Base-by-base conservation (phyloP, 2,329 filamentous ascomycete genomes). In the Akanthomyces muscarius region DNA sequence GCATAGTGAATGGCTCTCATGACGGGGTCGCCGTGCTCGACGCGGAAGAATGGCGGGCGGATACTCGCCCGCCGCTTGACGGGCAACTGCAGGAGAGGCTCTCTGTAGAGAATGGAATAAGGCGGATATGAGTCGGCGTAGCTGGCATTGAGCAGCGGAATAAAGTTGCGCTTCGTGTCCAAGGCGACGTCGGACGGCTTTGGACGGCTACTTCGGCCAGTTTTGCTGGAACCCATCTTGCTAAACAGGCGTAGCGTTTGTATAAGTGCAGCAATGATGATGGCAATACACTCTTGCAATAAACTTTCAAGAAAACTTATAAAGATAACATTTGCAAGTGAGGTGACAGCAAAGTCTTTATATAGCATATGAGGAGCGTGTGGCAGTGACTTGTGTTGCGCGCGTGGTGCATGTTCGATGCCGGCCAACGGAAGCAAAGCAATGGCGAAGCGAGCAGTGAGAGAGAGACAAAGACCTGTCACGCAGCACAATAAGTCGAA, bases 151-250 rank as follows among this genome's bases (percentile, higher is more conserved):
- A 91, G 85, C 66, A 83, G 77, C 18, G 89, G 88, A 66, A 91
- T 87, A 71, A 87, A 89, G 64, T 82, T 82, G 68, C 81, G 83
- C 74, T 90, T 90, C n/a, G 88, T 89, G 72, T 91, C 88, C 30
- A 86, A 83, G 61, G 89, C 89, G 61, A 92, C 85, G 66, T 91
- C 89, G 44, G 87, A 76, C 28, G 75, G 75, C 85, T 67, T 91
- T 88, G 47, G 87, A 75, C 38, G 75, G 75, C 69, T 71, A 56
- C 75, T 71, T 38, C 71, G 70, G 63, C 70, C 70, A 36, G 73
- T 69, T 66, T 68, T 75, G 50, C 65, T 62, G 25, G 74, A 70
- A 47, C 71, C 71, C 75, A 77, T 77, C 36, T 51, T 63, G 59
- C 55, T 28, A 21, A 23, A 44, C 11, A 8, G 28, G 18, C n/a